A percentile compares a stretch with the other conserved stretches of the same genome.
These are phyloP conservation scores for Leccinellum rugosiceps DNA, from an alignment of 768 basidiomycete genomes.

Conservation along the genomic window DNA sequence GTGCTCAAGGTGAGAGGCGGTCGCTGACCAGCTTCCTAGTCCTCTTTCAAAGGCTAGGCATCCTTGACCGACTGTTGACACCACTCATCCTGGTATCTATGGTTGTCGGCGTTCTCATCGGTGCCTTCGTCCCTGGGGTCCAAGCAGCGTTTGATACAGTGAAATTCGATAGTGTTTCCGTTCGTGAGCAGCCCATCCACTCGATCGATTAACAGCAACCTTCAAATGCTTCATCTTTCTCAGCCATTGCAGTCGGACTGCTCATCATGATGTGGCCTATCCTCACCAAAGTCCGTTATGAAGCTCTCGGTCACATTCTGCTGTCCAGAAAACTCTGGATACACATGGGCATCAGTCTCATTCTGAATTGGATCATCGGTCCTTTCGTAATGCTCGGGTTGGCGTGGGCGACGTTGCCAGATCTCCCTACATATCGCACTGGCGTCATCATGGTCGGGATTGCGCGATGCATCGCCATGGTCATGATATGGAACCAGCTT, in stretches of 20 bases:
- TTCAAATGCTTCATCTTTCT: background rate
- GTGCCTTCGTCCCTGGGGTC: slow-evolving; percentile 59
- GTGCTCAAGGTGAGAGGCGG: background rate
- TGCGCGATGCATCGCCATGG: slow-evolving; percentile 49
- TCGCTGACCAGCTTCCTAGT: slow-evolving; percentile 18
- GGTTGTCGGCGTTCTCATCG: slow-evolving; percentile 74
- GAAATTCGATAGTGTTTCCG: slow-evolving; percentile 66
- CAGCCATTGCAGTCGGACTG: slow-evolving; percentile 79
- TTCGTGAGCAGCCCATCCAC: slow-evolving; percentile 52
- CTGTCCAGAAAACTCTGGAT: slow-evolving; percentile 52
- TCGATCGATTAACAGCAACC: background rate
- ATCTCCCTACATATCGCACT: slow-evolving; percentile 67
- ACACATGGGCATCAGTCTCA: slow-evolving; percentile 63
- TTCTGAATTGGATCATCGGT: slow-evolving; percentile 78
- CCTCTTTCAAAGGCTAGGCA: slow-evolving; percentile 41
- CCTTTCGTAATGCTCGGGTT: slow-evolving; percentile 82
- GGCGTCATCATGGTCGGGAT: slow-evolving; percentile 81
- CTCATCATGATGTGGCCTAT: slow-evolving; percentile 90
- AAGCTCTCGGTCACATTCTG: slow-evolving; percentile 58
- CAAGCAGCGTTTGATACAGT: slow-evolving; percentile 60
- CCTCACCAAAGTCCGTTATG: slow-evolving; percentile 75
- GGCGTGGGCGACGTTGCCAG: slow-evolving; percentile 84
- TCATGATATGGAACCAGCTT: slow-evolving; percentile 80
- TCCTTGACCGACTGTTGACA: slow-evolving; percentile 60
- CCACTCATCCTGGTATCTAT: slow-evolving; percentile 67